Base-by-base conservation (phyloP, 805 yeast species). In the Candida loeiensis region DNA sequence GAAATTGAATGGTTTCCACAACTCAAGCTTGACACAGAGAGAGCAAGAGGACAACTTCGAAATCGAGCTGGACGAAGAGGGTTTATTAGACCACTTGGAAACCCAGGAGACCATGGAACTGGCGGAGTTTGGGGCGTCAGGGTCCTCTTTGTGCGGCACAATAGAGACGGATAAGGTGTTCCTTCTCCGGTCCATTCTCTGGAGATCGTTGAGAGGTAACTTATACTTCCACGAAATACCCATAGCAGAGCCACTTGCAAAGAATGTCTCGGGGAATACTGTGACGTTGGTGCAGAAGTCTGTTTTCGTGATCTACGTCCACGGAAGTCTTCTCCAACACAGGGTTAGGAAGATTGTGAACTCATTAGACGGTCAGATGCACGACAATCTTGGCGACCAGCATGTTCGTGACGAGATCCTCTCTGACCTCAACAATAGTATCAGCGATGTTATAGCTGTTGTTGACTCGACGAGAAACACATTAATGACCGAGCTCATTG, bases 151-250 rank as follows among this genome's bases (percentile, higher is more conserved):
- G 16, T 54, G 64, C 1, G 74, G 73, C 2, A 51, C 69, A 1
- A 58, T 69, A 7, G 58, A 55, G 3, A 45, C 63, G 19, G 64
- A 58, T 3, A 66, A 67, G 44, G 54, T 69, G 9, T 66, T 64
- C 2, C 43, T 66, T 3, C 55, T 69, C 37, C 51, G 73, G 34
- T 64, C 61, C 18, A 64, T 69, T 24, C 50, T 69, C 31, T 69
- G 73, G 73, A 58, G 74, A 46, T 61, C 71, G 1, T 54, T 66
- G 25, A 50, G 73, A 41, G 74, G 74, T 16, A 69, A 69, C 48
- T 54, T 68, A 34, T 67, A 48, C 44, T 66, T 69, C 46, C 60
- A 63, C 45, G 73, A 67, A 40, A 51, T 58, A n/a, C 64, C 65
- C 3, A 62, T 69, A 13, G 48, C 47, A 9, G 55, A 55, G 19